Evolutionary conservation across 2,329 filamentous ascomycete genomes (phyloP).

Genomic region (Fusarium piperis): DNA sequence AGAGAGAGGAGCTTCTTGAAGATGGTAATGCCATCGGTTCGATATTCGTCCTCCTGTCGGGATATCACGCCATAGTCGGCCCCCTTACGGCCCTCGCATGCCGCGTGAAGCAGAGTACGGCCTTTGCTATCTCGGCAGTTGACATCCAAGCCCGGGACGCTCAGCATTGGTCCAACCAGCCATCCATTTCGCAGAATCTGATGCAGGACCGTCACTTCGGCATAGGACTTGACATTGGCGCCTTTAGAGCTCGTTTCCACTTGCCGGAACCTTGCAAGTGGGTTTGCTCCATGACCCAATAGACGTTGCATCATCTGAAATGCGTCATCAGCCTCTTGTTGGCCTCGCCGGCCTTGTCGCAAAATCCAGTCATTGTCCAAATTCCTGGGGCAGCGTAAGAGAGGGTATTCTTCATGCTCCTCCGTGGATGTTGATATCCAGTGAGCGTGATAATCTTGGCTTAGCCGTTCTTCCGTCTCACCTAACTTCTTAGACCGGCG

Average conservation of each 20-base stretch:
- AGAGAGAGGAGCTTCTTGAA: constrained; percentile 34
- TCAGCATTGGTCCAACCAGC: constrained; percentile 29
- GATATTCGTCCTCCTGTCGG: background rate
- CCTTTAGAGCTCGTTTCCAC: background rate
- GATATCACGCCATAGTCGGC: constrained; percentile 6
- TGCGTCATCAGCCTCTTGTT: background rate
- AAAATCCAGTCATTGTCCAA: background rate
- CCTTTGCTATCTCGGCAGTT: constrained; percentile 39
- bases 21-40: background rate
- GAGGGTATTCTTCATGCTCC: constrained; percentile 10
- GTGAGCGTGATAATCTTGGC: background rate
- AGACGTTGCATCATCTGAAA: constrained; percentile 22
- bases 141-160: constrained; percentile 30
- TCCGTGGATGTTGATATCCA: background rate
- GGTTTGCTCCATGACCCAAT: constrained; percentile 41
- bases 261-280: constrained; percentile 27
- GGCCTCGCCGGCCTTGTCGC: background rate
- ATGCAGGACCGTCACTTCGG: constrained; percentile 36
- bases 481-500: background rate
- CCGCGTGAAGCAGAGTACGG: constrained; percentile 39
- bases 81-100: constrained; percentile 17
- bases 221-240: background rate
- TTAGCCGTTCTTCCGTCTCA: background rate
- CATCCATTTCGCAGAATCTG: constrained; percentile 15
- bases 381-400: constrained; percentile 7